Evolutionary conservation across 176 grass and related monocot genomes (phyloP), one percentile per base, ranked within the genome.

Genomic region (Puccinellia tenuiflora): DNA sequence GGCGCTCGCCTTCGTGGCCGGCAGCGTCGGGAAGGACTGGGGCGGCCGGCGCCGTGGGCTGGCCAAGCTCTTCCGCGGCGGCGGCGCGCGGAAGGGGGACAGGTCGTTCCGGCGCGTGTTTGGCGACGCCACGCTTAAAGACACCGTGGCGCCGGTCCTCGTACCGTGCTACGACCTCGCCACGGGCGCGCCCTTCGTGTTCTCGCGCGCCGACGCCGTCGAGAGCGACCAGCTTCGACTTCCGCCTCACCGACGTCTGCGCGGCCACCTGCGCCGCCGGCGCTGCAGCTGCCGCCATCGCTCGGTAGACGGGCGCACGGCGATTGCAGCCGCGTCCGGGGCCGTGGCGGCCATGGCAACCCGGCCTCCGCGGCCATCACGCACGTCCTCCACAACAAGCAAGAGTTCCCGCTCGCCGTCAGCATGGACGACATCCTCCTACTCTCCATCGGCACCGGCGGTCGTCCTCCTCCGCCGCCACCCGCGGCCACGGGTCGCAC

Each of bases 371-470:
- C 89, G 0, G 90, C 87, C 50, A 75, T 98, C 79, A 98, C 96
- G 5, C 92, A 95, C 70, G 89, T 98, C 0, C 87, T 98, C 40
- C 75, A 95, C 83, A 98, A 98, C 91, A 98, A 93, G 79, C 88
- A 85, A 75, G 92, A 95, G 88, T 98, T 98, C 45, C 96, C 92
- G 2, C 88, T 91, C 47, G 89, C 84, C 78, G 30, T 53, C n/a
- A 55, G 47, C 75, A 77, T 91, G 34, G 91, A 91, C 0, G 90
- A 93, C 63, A 30, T 95, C 55, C 84, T 95, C 55, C 82, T 98
- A 0, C 79, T 98, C 37, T 98, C 96, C 28, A 88, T 98, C 33
- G 92, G 95, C 33, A 45, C 84, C 60, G 73, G 79, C 40, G 75
- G n/a, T 14, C 66, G 3, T 73, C 81, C 26, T 48, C 38, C 62